Evolutionary conservation across 768 basidiomycete species (phyloP).

Genomic region (Leccinum fibrillosum): DNA sequence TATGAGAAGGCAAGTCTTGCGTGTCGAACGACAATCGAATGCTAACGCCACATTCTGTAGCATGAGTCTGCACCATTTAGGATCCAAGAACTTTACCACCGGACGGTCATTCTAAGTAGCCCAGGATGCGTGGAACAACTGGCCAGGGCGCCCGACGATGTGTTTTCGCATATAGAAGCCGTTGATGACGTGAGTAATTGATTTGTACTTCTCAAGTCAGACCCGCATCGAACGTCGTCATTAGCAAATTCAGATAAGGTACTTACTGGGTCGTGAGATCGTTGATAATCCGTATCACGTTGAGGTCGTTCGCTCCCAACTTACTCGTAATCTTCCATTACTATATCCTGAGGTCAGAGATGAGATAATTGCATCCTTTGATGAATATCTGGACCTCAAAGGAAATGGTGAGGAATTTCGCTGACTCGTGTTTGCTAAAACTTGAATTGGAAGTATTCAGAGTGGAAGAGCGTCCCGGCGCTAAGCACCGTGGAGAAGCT

Average conservation of each 20-base stretch:
- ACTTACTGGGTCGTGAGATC: conserved; percentile 37
- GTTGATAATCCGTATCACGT: conserved; percentile 31
- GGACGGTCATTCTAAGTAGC: conserved; percentile 39
- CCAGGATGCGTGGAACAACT: not conserved
- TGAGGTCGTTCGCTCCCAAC: conserved; percentile 22
- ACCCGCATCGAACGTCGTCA: not conserved
- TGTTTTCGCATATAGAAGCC: not conserved
- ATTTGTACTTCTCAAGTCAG: not conserved
- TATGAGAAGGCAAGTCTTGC: conserved; percentile 22
- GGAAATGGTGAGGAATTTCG: conserved; percentile 10
- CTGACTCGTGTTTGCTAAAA: not conserved
- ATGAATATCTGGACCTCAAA: conserved; percentile 30
- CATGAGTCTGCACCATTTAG: conserved; percentile 29
- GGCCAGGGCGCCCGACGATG: not conserved
- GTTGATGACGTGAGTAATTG: not conserved
- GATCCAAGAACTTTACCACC: conserved; percentile 24
- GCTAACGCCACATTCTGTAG: conserved; percentile 10
- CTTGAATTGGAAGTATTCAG: conserved; percentile 16
- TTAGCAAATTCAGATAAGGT: conserved; percentile 27
- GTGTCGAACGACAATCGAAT: not conserved
- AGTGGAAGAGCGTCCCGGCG: conserved; percentile 37
- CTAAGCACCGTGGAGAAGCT: conserved; percentile 30
- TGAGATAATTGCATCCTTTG: conserved; percentile 41
- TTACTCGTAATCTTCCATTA: conserved; percentile 37
- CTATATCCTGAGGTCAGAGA: conserved; percentile 40